Conservation (phyloP, 2,329 filamentous ascomycete genomes). For the Pseudogymnoascus sp. region DNA sequence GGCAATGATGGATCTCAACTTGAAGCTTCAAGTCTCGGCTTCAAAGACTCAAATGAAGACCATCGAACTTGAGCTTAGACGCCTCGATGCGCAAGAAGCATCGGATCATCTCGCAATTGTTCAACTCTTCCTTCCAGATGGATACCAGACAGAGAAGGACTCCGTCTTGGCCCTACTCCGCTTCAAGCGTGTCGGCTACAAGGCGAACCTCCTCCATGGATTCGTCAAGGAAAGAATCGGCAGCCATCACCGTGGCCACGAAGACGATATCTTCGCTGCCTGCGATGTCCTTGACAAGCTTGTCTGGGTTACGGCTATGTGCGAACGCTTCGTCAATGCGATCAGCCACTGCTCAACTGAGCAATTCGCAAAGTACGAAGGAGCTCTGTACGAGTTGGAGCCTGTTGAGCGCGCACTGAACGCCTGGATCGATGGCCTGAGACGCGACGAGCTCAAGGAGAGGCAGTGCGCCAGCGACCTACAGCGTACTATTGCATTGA, state of each 20-base stretch:
- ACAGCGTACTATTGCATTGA: slow-evolving; percentile 74
- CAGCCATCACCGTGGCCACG: slow-evolving; percentile 57
- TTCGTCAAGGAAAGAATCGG: slow-evolving; percentile 75
- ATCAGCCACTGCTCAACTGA: slow-evolving; percentile 72
- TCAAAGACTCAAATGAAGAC: slow-evolving; percentile 90
- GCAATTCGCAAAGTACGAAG: slow-evolving; percentile 71
- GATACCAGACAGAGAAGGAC: slow-evolving; percentile 70
- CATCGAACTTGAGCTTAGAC: slow-evolving; percentile 81
- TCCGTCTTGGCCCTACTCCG: slow-evolving; percentile 83
- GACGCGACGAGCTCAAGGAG: slow-evolving; percentile 79
- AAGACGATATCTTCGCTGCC: slow-evolving; percentile 72
- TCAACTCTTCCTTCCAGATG: slow-evolving; percentile 80
- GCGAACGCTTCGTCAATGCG: slow-evolving; percentile 73
- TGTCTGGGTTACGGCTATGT: slow-evolving; percentile 75
- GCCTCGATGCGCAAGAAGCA: slow-evolving; percentile 82
- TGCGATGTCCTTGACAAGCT: slow-evolving; percentile 82
- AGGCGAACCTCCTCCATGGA: slow-evolving; percentile 68
- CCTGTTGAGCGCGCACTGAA: slow-evolving; percentile 87
- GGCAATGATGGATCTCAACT: slow-evolving; percentile 93
- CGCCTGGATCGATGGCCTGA: slow-evolving; percentile 75
- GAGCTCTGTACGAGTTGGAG: slow-evolving; percentile 78
- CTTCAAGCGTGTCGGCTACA: slow-evolving; percentile 83
- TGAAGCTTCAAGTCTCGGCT: slow-evolving; percentile 85
- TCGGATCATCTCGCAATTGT: slow-evolving; percentile 83
- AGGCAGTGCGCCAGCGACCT: slow-evolving; percentile 75